Evolutionary conservation across 257 asterid species (phyloP).

Genomic region (Solanum tarijense): DNA sequence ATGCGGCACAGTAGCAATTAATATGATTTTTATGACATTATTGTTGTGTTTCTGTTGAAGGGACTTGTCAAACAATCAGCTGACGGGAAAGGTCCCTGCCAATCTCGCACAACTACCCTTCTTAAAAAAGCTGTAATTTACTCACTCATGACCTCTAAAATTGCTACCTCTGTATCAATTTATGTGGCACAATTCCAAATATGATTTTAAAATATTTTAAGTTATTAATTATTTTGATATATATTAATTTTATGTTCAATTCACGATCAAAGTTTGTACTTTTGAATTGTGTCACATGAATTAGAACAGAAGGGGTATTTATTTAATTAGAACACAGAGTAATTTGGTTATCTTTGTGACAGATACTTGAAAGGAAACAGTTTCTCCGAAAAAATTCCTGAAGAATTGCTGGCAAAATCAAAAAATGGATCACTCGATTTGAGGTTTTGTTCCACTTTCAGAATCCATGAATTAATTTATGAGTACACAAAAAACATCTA

Average conservation of each 20-base stretch:
- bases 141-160: not conserved
- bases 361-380: constrained; percentile 10
- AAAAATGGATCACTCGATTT: not conserved
- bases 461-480: not conserved
- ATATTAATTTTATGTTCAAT: too few relatives aligned
- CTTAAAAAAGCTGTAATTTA: constrained; percentile 7
- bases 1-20: not conserved
- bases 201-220: too few relatives aligned
- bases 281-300: not conserved
- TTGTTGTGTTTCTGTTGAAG: not conserved
- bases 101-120: constrained; percentile 2
- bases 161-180: not conserved
- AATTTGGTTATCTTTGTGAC: not conserved
- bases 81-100: constrained; percentile 7
- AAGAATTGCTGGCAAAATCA: not conserved
- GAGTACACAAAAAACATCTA: not conserved
- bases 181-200: not conserved
- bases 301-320: not conserved
- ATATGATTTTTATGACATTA: too few relatives aligned
- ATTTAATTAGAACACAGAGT: not conserved
- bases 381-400: not conserved
- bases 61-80: constrained; percentile 11
- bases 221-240: too few relatives aligned
- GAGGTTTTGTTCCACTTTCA: not conserved
- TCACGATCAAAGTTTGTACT: not conserved